Percentiles rank a stretch among this genome's conserved stretches.
Conservation (phyloP, 2,329 filamentous ascomycete genomes). For the Apiospora koreana region DNA sequence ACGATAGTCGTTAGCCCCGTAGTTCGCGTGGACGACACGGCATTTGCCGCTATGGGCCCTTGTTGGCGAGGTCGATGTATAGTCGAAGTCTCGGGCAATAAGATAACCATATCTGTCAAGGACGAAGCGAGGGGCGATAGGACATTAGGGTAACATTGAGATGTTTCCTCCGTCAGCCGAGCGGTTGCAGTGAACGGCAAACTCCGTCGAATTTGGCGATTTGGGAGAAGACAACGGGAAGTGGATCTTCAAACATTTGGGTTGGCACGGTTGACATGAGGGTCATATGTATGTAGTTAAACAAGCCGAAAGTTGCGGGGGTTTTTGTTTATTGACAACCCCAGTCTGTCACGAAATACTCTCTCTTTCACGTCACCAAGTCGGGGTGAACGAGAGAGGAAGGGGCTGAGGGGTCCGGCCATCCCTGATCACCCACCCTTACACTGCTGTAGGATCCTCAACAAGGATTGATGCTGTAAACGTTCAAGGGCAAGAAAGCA, state of each 20-base stretch:
- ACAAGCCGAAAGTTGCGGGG: not conserved
- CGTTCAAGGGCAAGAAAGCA: not conserved
- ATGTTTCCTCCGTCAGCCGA: constrained; percentile 1
- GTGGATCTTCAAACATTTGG: not conserved
- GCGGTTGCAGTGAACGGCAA: not conserved
- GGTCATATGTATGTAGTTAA: not conserved
- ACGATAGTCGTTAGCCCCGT: not conserved
- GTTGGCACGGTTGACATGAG: constrained; percentile 2
- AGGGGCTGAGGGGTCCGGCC: not conserved
- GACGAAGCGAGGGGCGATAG: not conserved
- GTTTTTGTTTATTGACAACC: not conserved
- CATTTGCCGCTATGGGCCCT: not conserved
- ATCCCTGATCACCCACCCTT: not conserved
- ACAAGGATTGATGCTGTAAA: constrained; percentile 2
- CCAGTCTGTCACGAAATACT: not conserved
- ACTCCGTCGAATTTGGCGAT: not conserved
- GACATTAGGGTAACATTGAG: not conserved
- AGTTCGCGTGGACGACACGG: not conserved
- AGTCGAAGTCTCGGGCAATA: constrained; percentile 9
- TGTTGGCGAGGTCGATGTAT: not conserved
- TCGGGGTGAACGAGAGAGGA: constrained; percentile 6
- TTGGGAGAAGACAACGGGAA: not conserved
- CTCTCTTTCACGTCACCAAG: not conserved
- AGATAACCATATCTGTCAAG: constrained; percentile 11
- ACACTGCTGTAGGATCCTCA: constrained; percentile 10